phyloP scores from a whole-genome alignment of 768 basidiomycete species.

The Naganishia onofrii region DNA sequence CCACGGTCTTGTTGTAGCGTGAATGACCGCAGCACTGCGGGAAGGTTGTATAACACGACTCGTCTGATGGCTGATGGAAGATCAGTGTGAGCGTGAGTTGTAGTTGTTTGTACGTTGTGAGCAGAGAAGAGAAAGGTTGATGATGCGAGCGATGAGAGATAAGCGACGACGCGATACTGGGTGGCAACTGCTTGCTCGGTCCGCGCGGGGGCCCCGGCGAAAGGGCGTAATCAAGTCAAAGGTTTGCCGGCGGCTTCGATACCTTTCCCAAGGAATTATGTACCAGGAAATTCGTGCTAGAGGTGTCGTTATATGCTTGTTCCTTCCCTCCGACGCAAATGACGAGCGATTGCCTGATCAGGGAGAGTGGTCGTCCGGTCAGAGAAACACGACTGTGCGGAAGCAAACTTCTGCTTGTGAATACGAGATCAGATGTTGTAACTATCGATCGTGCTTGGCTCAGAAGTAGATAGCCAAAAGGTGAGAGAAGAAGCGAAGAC shows the following conservation, averaged over 20 bases:
- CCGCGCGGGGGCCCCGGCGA: background rate
- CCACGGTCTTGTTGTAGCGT: background rate
- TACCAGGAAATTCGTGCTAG: no score
- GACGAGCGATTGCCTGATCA: slow-evolving; percentile 26
- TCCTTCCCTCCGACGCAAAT: background rate
- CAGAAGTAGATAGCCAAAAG: slow-evolving; percentile 2
- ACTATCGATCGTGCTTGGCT: background rate
- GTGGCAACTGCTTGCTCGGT: background rate
- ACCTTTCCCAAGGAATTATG: background rate
- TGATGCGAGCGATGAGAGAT: background rate
- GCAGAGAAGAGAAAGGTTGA: no score
- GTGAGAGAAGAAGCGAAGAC: no score
- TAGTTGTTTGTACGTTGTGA: no score
- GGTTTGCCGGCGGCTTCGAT: background rate
- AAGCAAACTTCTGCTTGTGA: background rate
- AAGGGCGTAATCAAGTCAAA: background rate
- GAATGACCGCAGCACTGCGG: background rate
- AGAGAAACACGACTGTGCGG: no score
- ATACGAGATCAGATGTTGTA: slow-evolving; percentile 5
- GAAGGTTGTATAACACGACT: background rate
- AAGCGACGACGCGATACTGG: background rate
- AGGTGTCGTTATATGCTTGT: no score
- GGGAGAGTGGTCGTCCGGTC: no score
- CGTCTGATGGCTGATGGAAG: background rate
- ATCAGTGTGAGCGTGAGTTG: no score